phyloP scores from a whole-genome alignment of 352 stramenopile genomes.

The Pythium myriotylum region DNA sequence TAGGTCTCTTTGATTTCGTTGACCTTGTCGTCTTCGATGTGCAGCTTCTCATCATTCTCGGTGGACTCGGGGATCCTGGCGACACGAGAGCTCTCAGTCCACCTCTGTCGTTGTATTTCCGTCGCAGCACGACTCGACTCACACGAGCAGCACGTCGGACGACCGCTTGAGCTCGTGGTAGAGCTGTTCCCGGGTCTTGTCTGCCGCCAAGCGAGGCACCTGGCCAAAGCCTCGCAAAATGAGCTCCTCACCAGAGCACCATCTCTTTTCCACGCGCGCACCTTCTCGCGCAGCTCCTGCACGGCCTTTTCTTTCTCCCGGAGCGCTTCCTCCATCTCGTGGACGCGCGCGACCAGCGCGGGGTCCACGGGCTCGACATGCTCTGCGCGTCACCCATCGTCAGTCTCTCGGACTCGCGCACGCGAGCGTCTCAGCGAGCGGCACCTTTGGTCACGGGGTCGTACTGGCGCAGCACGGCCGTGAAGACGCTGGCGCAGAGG shows the following conservation, averaged over 20 bases:
- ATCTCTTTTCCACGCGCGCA: conserved; percentile 12
- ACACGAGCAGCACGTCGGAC: conserved; percentile 53
- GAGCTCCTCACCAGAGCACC: background rate
- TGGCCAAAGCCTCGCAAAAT: conserved; percentile 15
- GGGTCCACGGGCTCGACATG: conserved; percentile 62
- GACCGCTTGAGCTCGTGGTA: conserved; percentile 58
- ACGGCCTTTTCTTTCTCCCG: conserved; percentile 57
- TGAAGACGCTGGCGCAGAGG: conserved; percentile 75
- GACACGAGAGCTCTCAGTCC: background rate
- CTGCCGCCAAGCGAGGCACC: conserved; percentile 56
- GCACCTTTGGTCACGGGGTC: conserved; percentile 65
- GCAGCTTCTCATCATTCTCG: conserved; percentile 34
- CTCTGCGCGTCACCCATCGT: conserved; percentile 34
- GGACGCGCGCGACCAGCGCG: conserved; percentile 40
- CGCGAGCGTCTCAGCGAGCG: background rate
- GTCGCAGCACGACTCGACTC: background rate
- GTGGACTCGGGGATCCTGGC: conserved; percentile 16
- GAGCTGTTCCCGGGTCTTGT: conserved; percentile 53
- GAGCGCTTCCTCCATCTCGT: conserved; percentile 51
- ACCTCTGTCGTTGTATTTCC: background rate
- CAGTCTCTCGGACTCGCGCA: background rate
- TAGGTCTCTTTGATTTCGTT: conserved; percentile 54
- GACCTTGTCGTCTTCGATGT: conserved; percentile 46
- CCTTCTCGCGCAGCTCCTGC: conserved; percentile 60
- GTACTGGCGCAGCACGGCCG: conserved; percentile 65